phyloP scores from a whole-genome alignment of 305 asterid species.

The Fraxinus platypoda region DNA sequence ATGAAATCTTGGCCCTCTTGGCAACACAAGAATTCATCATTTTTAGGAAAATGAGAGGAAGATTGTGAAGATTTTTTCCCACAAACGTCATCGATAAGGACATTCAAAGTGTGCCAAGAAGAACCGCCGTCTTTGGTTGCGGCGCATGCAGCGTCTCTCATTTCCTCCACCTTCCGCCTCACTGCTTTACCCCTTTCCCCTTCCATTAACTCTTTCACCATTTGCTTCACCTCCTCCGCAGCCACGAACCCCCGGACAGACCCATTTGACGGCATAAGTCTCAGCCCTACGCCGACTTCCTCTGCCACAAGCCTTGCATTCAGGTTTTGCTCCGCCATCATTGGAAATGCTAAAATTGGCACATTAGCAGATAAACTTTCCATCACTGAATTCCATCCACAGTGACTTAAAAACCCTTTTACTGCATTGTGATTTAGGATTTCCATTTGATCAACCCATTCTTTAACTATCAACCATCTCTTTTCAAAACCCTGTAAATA shows the following conservation, averaged over 20 bases:
- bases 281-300: slow-evolving; percentile 25
- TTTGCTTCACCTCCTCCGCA: slow-evolving; percentile 26
- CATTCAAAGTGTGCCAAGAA: slow-evolving; percentile 17
- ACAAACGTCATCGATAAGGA: slow-evolving; percentile 17
- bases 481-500: slow-evolving; percentile 21
- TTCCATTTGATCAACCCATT: slow-evolving; percentile 59
- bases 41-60: neutral
- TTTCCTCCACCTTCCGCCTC: slow-evolving; percentile 24
- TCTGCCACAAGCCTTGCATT: slow-evolving; percentile 29
- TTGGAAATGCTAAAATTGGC: slow-evolving; percentile 32
- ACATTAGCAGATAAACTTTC: slow-evolving; percentile 50
- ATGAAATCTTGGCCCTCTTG: neutral
- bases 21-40: neutral
- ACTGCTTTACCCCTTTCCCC: slow-evolving; percentile 19
- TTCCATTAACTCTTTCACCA: slow-evolving; percentile 34
- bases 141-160: slow-evolving; percentile 21
- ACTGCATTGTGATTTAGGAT: slow-evolving; percentile 47
- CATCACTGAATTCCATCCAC: slow-evolving; percentile 73
- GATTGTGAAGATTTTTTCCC: neutral
- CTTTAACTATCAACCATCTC: slow-evolving; percentile 45
- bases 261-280: slow-evolving; percentile 27
- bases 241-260: slow-evolving; percentile 26
- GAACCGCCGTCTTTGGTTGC: slow-evolving; percentile 32
- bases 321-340: slow-evolving; percentile 37
- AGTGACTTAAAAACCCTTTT: slow-evolving; percentile 58